phyloP scores from a whole-genome alignment of 768 basidiomycete species.

The Chalciporus pseudorubinellus region DNA sequence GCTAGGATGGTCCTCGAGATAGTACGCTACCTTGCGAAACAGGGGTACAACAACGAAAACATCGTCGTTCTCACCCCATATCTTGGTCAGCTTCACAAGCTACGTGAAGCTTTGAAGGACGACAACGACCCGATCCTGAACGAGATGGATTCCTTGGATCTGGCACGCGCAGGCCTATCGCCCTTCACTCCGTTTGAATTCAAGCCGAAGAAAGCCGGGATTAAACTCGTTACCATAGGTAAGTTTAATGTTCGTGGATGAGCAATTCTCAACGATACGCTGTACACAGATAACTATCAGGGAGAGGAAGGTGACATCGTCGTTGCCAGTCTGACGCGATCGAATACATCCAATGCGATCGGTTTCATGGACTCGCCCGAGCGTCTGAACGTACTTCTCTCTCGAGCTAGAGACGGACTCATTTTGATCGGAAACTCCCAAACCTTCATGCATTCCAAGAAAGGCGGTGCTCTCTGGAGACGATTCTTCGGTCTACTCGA shows the following conservation, averaged over 20 bases:
- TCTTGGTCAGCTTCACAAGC: slow-evolving; percentile 56
- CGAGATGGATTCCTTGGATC: slow-evolving; percentile 58
- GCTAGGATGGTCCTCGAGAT: slow-evolving; percentile 64
- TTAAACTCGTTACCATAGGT: slow-evolving; percentile 72
- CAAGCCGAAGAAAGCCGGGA: slow-evolving; percentile 34
- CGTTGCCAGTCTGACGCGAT: slow-evolving; percentile 56
- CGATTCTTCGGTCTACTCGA: slow-evolving; percentile 11
- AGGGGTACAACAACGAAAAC: slow-evolving; percentile 60
- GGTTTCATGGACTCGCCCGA: slow-evolving; percentile 73
- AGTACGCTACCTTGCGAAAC: slow-evolving; percentile 61
- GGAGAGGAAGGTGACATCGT: slow-evolving; percentile 74
- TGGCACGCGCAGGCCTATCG: slow-evolving; percentile 54
- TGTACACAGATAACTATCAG: slow-evolving; percentile 62
- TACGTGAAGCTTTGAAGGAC: slow-evolving; percentile 43
- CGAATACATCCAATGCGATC: slow-evolving; percentile 54
- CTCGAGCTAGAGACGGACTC: slow-evolving; percentile 60
- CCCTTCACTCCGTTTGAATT: slow-evolving; percentile 29
- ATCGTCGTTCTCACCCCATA: slow-evolving; percentile 72
- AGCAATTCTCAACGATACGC: too few relatives aligned
- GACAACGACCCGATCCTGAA: slow-evolving; percentile 57
- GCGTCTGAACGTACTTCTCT: slow-evolving; percentile 67
- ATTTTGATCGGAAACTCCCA: slow-evolving; percentile 64
- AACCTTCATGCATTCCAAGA: slow-evolving; percentile 44
- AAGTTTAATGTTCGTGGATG: neutral
- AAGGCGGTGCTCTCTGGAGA: slow-evolving; percentile 15